These are phyloP conservation scores for Phoma herbarum DNA, from an alignment of 2,329 filamentous ascomycete genomes.

Conservation along the genomic window DNA sequence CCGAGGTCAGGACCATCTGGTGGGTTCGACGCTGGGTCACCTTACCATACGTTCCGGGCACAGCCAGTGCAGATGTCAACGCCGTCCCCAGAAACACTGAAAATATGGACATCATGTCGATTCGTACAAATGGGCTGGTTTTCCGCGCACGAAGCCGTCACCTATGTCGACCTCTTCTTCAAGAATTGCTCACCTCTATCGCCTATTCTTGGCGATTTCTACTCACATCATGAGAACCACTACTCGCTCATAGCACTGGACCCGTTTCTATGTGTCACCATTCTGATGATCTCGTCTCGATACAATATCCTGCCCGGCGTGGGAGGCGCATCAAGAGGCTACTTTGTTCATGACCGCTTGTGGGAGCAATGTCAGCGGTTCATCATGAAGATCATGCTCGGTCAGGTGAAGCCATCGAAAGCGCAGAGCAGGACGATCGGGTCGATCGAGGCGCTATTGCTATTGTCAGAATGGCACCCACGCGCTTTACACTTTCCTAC, in stretches of 20 bases:
- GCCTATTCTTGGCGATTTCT: conserved; percentile 61
- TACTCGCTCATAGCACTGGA: conserved; percentile 60
- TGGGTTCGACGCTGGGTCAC: conserved; percentile 36
- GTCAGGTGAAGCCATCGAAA: conserved; percentile 62
- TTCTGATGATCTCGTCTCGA: conserved; percentile 64
- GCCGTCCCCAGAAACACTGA: conserved; percentile 52
- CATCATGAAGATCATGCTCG: conserved; percentile 62
- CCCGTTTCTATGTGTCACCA: conserved; percentile 62
- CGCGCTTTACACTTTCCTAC: conserved; percentile 64
- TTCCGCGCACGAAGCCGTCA: conserved; percentile 62
- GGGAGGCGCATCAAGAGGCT: conserved; percentile 57
- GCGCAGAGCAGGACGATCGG: conserved; percentile 61
- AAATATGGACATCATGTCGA: conserved; percentile 59
- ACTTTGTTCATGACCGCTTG: conserved; percentile 63
- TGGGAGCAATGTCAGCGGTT: conserved; percentile 65
- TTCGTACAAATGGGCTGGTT: conserved; percentile 67
- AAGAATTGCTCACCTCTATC: conserved; percentile 62
- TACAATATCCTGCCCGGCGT: conserved; percentile 55
- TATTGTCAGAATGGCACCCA: conserved; percentile 67
- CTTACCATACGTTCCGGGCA: conserved; percentile 45
- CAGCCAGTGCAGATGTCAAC: conserved; percentile 52
- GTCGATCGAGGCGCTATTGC: conserved; percentile 62
- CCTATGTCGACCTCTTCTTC: conserved; percentile 63
- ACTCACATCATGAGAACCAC: conserved; percentile 60
- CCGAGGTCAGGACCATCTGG: conserved; percentile 41